Percentiles rank a stretch among this genome's conserved stretches.
These are phyloP conservation scores for Diospyros lotus DNA, from an alignment of 148 eudicot genomes.

Conservation along the genomic window DNA sequence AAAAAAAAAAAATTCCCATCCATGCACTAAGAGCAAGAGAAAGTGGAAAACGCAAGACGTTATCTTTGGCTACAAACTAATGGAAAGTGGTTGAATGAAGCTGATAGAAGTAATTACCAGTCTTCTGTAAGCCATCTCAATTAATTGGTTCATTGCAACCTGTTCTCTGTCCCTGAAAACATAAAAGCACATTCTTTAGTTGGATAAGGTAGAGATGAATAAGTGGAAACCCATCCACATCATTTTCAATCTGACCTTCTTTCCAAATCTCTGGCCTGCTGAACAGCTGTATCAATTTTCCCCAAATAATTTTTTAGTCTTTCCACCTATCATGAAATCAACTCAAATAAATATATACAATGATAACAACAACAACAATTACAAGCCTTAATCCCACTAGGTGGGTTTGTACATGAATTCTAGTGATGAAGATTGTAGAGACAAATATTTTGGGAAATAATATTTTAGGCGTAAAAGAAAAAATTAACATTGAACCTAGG, in stretches of 20 bases:
- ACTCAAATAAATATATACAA: not conserved
- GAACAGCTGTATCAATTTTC: slow-evolving; percentile 39
- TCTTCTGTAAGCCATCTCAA: slow-evolving; percentile 55
- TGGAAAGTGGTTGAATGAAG: not conserved
- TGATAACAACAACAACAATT: not conserved
- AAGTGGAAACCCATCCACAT: not conserved
- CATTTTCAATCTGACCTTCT: slow-evolving; percentile 22
- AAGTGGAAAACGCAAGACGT: not conserved
- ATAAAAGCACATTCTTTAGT: slow-evolving; percentile 7
- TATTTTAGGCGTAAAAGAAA: too few relatives aligned
- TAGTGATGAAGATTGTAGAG: too few relatives aligned
- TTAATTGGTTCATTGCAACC: slow-evolving; percentile 46
- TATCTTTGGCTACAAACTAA: not conserved
- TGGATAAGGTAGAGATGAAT: not conserved
- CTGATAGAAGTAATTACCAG: slow-evolving; percentile 26
- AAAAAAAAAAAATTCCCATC: not conserved
- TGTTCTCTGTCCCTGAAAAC: slow-evolving; percentile 43
- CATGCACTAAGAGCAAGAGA: not conserved
- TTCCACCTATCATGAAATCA: slow-evolving; percentile 23
- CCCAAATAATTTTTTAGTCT: slow-evolving; percentile 34
- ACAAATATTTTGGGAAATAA: too few relatives aligned
- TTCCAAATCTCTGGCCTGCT: slow-evolving; percentile 29
- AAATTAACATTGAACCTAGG: too few relatives aligned
- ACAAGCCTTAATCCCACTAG: too few relatives aligned
- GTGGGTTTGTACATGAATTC: not conserved